Percentiles rank a stretch among this genome's conserved stretches.
phyloP scores from a whole-genome alignment of 177 flowering plant genomes.

The Vitis hybrid region DNA sequence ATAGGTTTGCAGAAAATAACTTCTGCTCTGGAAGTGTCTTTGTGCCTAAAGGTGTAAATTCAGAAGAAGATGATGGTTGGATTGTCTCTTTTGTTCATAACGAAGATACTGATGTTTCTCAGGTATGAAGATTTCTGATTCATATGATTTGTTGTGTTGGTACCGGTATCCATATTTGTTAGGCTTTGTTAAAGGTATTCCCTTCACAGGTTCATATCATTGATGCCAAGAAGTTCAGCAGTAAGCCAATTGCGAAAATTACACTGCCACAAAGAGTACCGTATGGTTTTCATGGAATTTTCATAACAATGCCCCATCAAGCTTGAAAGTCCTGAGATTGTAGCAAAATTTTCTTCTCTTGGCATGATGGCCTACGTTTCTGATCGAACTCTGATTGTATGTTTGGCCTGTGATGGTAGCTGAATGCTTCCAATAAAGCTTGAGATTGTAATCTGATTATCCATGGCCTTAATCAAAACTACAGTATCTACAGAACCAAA shows the following conservation, averaged over 20 bases:
- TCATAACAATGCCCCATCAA: slow-evolving; percentile 3
- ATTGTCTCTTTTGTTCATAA: slow-evolving; percentile 56
- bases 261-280: slow-evolving; percentile 46
- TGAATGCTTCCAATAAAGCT: too few relatives aligned
- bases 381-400: too few relatives aligned
- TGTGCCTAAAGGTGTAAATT: slow-evolving; percentile 39
- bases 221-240: slow-evolving; percentile 39
- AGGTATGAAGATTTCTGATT: slow-evolving; percentile 23
- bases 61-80: slow-evolving; percentile 69
- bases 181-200: too few relatives aligned
- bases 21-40: slow-evolving; percentile 59
- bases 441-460: too few relatives aligned
- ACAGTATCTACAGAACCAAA: too few relatives aligned
- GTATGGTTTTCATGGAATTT: slow-evolving; percentile 61
- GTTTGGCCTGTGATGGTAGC: too few relatives aligned
- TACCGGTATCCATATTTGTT: too few relatives aligned
- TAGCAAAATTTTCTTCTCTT: too few relatives aligned
- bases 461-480: too few relatives aligned
- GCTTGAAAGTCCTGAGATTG: too few relatives aligned
- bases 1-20: slow-evolving; percentile 39
- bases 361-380: too few relatives aligned
- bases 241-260: slow-evolving; percentile 40
- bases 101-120: slow-evolving; percentile 48
- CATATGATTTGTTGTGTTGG: background rate
- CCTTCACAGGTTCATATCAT: slow-evolving; percentile 38